phyloP scores from a whole-genome alignment of 345 rosid genomes.

The Citrus australasica region DNA sequence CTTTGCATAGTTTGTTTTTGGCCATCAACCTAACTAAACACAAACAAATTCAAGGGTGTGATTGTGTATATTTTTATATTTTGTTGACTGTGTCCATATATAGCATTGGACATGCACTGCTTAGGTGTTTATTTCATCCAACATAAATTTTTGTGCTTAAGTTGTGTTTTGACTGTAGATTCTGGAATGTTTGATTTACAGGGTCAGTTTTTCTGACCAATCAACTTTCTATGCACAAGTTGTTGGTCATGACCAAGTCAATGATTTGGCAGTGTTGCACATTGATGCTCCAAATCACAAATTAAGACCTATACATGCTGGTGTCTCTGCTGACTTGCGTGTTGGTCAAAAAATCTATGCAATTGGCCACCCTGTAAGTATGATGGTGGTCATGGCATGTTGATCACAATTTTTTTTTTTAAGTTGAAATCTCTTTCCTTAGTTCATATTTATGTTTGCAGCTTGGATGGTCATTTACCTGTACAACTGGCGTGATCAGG shows the following conservation, averaged over 20 bases:
- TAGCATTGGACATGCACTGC: no score
- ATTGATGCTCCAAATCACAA: slow-evolving; percentile 69
- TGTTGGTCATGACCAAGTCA: slow-evolving; percentile 96
- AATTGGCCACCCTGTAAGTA: slow-evolving; percentile 93
- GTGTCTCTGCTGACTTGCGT: slow-evolving; percentile 84
- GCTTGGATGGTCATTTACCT: slow-evolving; percentile 95
- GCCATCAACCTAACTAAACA: no score
- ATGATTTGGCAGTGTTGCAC: slow-evolving; percentile 86
- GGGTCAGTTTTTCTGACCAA: no score
- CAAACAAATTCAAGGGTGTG: no score
- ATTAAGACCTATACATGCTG: slow-evolving; percentile 71
- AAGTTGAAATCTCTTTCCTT: background rate
- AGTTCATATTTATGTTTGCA: background rate
- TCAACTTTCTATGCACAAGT: slow-evolving; percentile 20
- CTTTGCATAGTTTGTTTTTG: no score
- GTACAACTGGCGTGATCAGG: slow-evolving; percentile 96
- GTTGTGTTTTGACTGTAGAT: no score
- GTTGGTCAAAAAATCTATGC: slow-evolving; percentile 97
- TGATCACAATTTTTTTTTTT: background rate
- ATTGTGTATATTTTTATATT: no score
- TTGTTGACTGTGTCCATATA: no score
- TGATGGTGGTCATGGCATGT: background rate
- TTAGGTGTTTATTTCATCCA: no score
- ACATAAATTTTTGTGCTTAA: no score
- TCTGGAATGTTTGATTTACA: no score